Evolutionary conservation across 345 rosid genomes (phyloP), one percentile per base, ranked within the genome.

Genomic region (Garcia nutans): DNA sequence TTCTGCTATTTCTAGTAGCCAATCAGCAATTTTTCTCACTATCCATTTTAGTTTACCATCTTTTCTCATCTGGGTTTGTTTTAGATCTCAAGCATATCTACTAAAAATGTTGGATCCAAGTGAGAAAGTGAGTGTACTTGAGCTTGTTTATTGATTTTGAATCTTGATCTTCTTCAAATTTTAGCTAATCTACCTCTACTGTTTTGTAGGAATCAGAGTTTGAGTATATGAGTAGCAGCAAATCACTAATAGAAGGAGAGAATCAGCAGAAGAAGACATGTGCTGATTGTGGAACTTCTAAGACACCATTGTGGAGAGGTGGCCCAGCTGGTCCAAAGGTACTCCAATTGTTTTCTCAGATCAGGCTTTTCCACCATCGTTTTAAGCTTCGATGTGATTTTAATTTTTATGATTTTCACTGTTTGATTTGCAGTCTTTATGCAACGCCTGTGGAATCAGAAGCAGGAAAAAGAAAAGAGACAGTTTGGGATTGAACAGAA

Each of bases 271-370:
- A 89, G 88, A 89, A 92, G 23, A 86, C 89, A 0, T 96, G 99
- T 68, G 90, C 93, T 9, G 97, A 93, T 85, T 96, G 99, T 56
- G 97, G 97, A 1, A 96, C 99, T 24, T 28, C 90, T 3, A 89
- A 91, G 57, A 96, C 99, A 65, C 99, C 99, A 59, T 92, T 96
- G 0, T 96, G 99, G 99, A 85, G 99, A 5, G 95, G 98, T 7
- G 99, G 99, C 8, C 99, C 99, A 10, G 95, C 99, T 0, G 99
- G 99, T 1, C 99, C 99, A 5, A 96, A 93, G 97, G 99, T 90
- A 61, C 1, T 42, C 0, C 26, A 15, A 24, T 17, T 2, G 13
- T 5, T 52, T 52, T 28, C 47, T 13, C 54, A n/a, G 70, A 23
- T 64, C 66, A 56, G 8, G 7, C 15, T 5, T 23, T 50, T 24